Evolutionary conservation across 1,139 yeast species (phyloP).

Genomic region (Nematodospora anomalae): DNA sequence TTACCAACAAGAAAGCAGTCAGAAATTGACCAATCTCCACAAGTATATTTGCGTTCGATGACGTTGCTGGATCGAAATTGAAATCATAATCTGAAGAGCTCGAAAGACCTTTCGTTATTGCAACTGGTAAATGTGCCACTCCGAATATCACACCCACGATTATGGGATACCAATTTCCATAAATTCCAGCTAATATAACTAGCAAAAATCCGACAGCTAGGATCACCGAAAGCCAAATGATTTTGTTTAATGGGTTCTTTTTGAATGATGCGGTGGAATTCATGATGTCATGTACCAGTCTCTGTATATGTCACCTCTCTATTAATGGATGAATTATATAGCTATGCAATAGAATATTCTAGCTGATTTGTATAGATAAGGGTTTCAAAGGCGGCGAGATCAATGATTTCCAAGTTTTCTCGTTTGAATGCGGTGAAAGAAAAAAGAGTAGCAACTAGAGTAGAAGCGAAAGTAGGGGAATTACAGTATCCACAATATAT

Average conservation of each 20-base stretch:
- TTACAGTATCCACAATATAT: neutral
- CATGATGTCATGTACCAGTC: conserved; percentile 25
- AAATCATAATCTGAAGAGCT: conserved; percentile 44
- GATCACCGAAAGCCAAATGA: conserved; percentile 70
- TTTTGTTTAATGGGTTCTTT: conserved; percentile 65
- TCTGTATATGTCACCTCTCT: too few species aligned
- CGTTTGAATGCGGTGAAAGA: neutral
- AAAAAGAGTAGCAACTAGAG: conserved; percentile 2
- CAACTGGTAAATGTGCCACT: conserved; percentile 71
- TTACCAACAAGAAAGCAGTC: conserved; percentile 63
- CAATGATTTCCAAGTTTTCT: neutral
- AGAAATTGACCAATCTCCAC: conserved; percentile 67
- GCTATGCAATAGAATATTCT: too few species aligned
- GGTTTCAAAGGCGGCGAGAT: too few species aligned
- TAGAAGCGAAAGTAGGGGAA: neutral
- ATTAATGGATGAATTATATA: too few species aligned
- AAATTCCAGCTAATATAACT: conserved; percentile 74
- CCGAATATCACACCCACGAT: conserved; percentile 54
- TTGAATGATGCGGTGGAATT: conserved; percentile 29
- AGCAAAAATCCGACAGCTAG: conserved; percentile 77
- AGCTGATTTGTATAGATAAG: too few species aligned
- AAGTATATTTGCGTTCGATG: conserved; percentile 30
- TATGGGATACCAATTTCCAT: conserved; percentile 77
- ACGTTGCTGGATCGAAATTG: conserved; percentile 41
- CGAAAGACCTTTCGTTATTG: conserved; percentile 34